Evolutionary conservation across 2,329 filamentous ascomycete species (phyloP), one percentile per base, ranked within the genome.

Genomic region (Plenodomus lindquistii): DNA sequence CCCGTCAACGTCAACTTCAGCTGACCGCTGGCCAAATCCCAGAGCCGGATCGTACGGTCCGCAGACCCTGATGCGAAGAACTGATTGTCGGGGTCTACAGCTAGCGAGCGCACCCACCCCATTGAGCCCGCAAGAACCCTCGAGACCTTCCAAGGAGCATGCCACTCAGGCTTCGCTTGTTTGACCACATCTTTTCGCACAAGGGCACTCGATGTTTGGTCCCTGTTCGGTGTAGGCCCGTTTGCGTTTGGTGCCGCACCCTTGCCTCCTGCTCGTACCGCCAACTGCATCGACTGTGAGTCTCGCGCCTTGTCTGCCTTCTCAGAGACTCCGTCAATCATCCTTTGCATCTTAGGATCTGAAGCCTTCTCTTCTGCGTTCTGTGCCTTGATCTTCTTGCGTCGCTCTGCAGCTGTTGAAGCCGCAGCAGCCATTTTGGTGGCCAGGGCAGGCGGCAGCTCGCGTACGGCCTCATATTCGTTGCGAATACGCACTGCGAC

Each of bases 11-110:
- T 68, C 5, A 66, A 50, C 41, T 66, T 67, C 15, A 68, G 52
- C 19, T 50, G 54, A 0, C 95, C 94, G 1, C 89, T 89, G 16
- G 91, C 94, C 55, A 99, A 74, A 74, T 99, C 93, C 93, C 93
- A 99, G 55, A 99, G 95, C 78, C 99, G 99, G 76, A 99, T 97
- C 2, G 54, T 57, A 11, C 95, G 82, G 71, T 99, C 94, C 46
- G 93, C 95, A 6, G 93, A 91, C 53, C 94, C 94, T 62, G 89
- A 95, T 17, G 91, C 94, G 72, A 99, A 99, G 91, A 92, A 99
- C 72, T 96, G 85, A 73, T 99, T 99, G 65, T 90, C 89, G 1
- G 95, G 95, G 73, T 99, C 95, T 40, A 97, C 90, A 1, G 93
- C 90, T 63, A 70, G 42, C 21, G 59, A 64, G 17, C 66, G 59